Evolutionary conservation across 1,284 basidiomycete species (phyloP).

Genomic region (Trametes hirsuta): DNA sequence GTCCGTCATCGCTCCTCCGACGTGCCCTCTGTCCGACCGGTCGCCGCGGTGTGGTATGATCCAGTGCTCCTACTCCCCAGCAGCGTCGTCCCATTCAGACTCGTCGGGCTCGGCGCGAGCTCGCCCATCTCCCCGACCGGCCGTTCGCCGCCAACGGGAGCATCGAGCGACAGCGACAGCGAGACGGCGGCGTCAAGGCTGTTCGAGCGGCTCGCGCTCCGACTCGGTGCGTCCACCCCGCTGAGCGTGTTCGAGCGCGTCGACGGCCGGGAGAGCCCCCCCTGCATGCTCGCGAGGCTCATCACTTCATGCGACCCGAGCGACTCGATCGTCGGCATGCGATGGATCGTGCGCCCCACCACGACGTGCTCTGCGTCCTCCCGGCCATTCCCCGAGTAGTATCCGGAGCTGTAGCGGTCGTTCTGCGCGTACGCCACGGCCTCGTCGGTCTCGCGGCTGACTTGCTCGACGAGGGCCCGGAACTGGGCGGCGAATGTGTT

Average conservation of each 20-base stretch:
- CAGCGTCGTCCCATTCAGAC: constrained; percentile 6
- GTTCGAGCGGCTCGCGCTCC: constrained; percentile 28
- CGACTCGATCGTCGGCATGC: constrained; percentile 81
- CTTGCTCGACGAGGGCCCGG: constrained; percentile 50
- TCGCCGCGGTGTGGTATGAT: constrained; percentile 28
- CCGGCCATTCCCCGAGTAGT: constrained; percentile 22
- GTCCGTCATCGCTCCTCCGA: constrained; percentile 9
- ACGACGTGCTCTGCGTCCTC: constrained; percentile 53
- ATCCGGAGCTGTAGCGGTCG: constrained; percentile 19
- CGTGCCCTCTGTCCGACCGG: constrained; percentile 9
- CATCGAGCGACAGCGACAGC: constrained; percentile 22
- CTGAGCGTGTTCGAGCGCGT: constrained; percentile 35
- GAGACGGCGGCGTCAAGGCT: constrained; percentile 29
- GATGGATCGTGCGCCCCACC: constrained; percentile 61
- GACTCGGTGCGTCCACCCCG: constrained; percentile 21
- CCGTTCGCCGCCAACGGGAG: constrained; percentile 1
- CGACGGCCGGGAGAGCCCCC: constrained; percentile 34
- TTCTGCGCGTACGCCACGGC: constrained; percentile 42
- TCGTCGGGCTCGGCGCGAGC: constrained; percentile 17
- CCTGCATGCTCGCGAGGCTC: constrained; percentile 31
- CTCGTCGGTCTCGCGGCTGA: constrained; percentile 54
- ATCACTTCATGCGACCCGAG: constrained; percentile 62
- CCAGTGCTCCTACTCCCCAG: constrained; percentile 25
- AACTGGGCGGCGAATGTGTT: constrained; percentile 52
- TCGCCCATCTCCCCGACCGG: constrained; percentile 15